Conservation (phyloP, 805 yeast species). For the Kodamaea kaohsiungensis region DNA sequence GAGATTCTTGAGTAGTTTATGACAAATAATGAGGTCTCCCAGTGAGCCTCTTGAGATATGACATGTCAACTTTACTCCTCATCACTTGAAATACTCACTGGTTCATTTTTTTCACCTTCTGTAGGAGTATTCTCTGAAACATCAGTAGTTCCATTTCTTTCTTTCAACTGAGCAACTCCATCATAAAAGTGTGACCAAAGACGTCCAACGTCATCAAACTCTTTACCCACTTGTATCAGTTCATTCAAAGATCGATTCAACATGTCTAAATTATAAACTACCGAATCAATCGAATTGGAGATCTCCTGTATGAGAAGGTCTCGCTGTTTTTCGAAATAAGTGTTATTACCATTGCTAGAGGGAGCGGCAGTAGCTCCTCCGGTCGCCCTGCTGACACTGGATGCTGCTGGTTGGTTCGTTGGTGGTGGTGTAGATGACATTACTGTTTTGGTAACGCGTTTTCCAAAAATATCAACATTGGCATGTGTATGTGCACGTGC, state of each 20-base stretch:
- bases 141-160: not conserved
- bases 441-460: not conserved
- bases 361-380: not conserved
- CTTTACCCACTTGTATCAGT: slow-evolving; percentile 71
- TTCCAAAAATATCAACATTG: not conserved
- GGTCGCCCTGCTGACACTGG: slow-evolving; percentile 1
- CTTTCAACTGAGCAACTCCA: slow-evolving; percentile 35
- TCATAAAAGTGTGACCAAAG: slow-evolving; percentile 71
- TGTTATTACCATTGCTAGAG: not conserved
- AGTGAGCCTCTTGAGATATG: too few relatives aligned
- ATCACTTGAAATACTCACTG: slow-evolving; percentile 11
- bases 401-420: slow-evolving; percentile 6
- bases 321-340: slow-evolving; percentile 59
- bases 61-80: slow-evolving; percentile 2
- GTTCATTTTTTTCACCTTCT: not conserved
- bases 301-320: slow-evolving; percentile 60
- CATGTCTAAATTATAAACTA: slow-evolving; percentile 61
- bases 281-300: slow-evolving; percentile 59
- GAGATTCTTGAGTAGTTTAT: too few relatives aligned
- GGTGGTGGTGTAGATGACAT: slow-evolving; percentile 9
- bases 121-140: not conserved
- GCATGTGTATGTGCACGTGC: not conserved
- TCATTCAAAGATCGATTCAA: slow-evolving; percentile 68
- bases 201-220: slow-evolving; percentile 68
- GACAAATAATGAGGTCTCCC: too few relatives aligned